Percentiles rank a stretch among this genome's conserved stretches.
Evolutionary conservation across 352 stramenopile genomes (phyloP).

Genomic region (Pythium chondricola): DNA sequence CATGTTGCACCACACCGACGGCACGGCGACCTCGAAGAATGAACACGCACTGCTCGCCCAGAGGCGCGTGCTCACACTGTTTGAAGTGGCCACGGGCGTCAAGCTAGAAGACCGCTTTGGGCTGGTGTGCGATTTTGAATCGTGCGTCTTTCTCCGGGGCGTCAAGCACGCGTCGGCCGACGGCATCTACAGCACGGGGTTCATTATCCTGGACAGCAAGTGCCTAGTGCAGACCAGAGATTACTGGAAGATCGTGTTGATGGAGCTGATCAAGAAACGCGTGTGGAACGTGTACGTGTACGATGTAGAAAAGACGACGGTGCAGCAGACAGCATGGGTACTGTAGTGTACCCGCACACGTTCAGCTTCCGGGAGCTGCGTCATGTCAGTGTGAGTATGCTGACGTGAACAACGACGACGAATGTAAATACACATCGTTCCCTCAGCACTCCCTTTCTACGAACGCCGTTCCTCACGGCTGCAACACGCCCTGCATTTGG

Average conservation of each 20-base stretch:
- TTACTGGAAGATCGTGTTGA: conserved; percentile 22
- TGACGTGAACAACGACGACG: conserved; percentile 27
- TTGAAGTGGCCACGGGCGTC: conserved; percentile 22
- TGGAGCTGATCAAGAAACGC: conserved; percentile 13
- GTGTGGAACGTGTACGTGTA: conserved; percentile 25
- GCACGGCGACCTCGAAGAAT: conserved; percentile 9
- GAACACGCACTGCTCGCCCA: conserved; percentile 5
- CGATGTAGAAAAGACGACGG: conserved; percentile 19
- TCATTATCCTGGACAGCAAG: conserved; percentile 29
- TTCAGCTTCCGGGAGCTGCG: conserved; percentile 16
- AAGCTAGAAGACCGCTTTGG: conserved; percentile 20
- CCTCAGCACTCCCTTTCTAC: too few species aligned
- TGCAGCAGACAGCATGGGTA: conserved; percentile 19
- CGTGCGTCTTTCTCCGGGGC: conserved; percentile 25
- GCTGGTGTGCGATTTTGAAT: conserved; percentile 23
- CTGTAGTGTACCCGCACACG: conserved; percentile 26
- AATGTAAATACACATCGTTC: too few species aligned
- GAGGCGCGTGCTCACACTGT: conserved; percentile 21
- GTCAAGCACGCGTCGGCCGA: conserved; percentile 28
- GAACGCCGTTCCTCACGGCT: too few species aligned
- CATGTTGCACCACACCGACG: conserved; percentile 1
- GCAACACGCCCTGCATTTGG: conserved; percentile 60
- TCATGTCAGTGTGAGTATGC: conserved; percentile 19
- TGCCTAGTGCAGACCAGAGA: conserved; percentile 24
- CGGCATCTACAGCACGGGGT: conserved; percentile 24